Base-by-base conservation (phyloP, 2,329 filamentous ascomycete species). In the Microdochium paspali region DNA sequence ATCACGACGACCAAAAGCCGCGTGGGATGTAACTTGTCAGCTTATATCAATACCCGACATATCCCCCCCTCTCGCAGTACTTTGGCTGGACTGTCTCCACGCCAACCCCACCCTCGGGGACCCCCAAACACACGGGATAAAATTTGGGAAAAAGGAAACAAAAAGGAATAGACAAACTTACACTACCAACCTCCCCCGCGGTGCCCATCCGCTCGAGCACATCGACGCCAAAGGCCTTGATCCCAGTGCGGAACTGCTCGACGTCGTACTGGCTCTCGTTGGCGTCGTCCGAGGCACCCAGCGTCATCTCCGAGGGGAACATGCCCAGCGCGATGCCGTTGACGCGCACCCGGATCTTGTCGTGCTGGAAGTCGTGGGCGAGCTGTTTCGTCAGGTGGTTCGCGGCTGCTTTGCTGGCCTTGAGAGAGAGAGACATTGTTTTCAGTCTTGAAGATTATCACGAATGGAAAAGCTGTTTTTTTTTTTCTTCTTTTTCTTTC, bases 221-320 rank as follows among this genome's bases (percentile, higher is more conserved):
- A 24, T 45, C 51, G 3, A 44, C 46, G 1, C 56, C 57, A 39
- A 57, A 40, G 28, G 20, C 12, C 44, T 50, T 45, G 51, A 57
- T 50, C 12, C 47, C 48, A n/a, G 30, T 18, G 23, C 40, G 50
- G 43, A 56, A 58, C 3, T 43, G 10, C 30, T 56, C 54, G 23
- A 46, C 47, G 12, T 47, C 44, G 21, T 49, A 47, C 18, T 24
- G 35, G 45, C 53, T 60, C 46, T 57, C 53, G 25, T 60, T 60
- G 0, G 54, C 46, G 3, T 54, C 54, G 24, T 56, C 52, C 2
- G 58, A 58, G 0, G n/a, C 5, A 0, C 46, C 45, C 0, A 55
- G 53, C 4, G 58, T 58, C 57, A 60, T 56, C 46, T 60, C 58
- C 10, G 58, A 58, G 2, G 58, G 58, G 47, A 61, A 61, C 46